A percentile compares a stretch with the other conserved stretches of the same genome.
Conservation (phyloP, 2,329 filamentous ascomycete species). For the Aspergillus sp. region DNA sequence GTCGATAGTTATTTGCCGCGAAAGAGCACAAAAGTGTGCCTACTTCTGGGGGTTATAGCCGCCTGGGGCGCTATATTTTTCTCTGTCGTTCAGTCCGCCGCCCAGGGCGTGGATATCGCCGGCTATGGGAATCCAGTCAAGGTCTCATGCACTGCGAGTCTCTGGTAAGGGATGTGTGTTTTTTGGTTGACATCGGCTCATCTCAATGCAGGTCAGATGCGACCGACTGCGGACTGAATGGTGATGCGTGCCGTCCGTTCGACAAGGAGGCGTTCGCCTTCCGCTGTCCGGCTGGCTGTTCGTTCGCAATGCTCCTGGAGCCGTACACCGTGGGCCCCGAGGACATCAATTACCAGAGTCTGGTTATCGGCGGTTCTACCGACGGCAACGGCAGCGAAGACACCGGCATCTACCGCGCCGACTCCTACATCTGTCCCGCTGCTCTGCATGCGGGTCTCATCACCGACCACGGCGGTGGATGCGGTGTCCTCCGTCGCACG, state of each 20-base stretch:
- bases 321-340: constrained; percentile 50
- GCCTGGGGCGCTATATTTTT: constrained; percentile 28
- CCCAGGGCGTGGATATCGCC: constrained; percentile 19
- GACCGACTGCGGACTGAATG: constrained; percentile 46
- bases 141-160: constrained; percentile 23
- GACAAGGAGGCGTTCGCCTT: constrained; percentile 46
- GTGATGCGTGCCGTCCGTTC: constrained; percentile 49
- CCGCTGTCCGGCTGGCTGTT: constrained; percentile 50
- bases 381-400: constrained; percentile 28
- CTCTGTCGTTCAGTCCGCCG: constrained; percentile 20
- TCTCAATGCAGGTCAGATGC: constrained; percentile 22
- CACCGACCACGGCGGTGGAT: constrained; percentile 45
- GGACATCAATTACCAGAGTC: constrained; percentile 44
- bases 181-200: neutral
- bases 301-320: constrained; percentile 41
- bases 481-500: constrained; percentile 45
- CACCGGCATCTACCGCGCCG: constrained; percentile 46
- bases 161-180: constrained; percentile 24
- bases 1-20: constrained; percentile 21
- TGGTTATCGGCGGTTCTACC: constrained; percentile 47
- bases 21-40: constrained; percentile 13
- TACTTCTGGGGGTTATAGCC: constrained; percentile 17
- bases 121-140: constrained; percentile 27
- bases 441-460: constrained; percentile 53
- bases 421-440: constrained; percentile 52